Evolutionary conservation across 257 asterid species (phyloP), one percentile per base, ranked within the genome.

Genomic region (Verbascum thapsus): DNA sequence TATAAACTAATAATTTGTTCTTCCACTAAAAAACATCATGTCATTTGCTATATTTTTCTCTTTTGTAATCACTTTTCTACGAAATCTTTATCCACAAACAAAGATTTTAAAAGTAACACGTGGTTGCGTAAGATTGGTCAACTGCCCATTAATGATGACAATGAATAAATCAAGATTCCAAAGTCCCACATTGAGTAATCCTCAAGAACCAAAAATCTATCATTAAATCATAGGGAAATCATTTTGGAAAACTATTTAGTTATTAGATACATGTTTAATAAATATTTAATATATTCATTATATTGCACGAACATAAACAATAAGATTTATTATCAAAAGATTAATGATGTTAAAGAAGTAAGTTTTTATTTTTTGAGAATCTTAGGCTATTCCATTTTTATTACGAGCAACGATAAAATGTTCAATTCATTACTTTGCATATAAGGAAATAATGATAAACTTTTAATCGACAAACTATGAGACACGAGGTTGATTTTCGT

Each of bases 161-260:
- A 48, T 51, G 53, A 56, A 51, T 41, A 30, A n/a, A 61, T 41
- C 37, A 55, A 43, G 37, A 19, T 69, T 6, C 52, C 6, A 67
- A 63, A 44, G 48, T 66, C 10, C 55, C 56, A 56, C 68, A 63
- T 71, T 35, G 80, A 74, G 75, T 77, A 41, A 55, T 45, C 61
- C 22, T 34, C 59, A 58, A 73, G 65, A 48, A 57, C 16, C 20
- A 45, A 57, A 71, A 41, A 37, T 34, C 47, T 13, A 51, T 42
- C 51, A 70, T 51, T 44, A 23, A 67, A 63, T 63, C 63, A 53
- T 42, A 23, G 26, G 13, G 12, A 58, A 18, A 62, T 38, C 16
- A 54, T 15, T 32, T 10, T 13, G 13, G n/a, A 64, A 30, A 43
- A 32, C 6, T 9, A 26, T 1, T 1, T 26, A 5, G 5, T 26